phyloP scores from a whole-genome alignment of 208 protist genomes.

The Leishmania major region DNA sequence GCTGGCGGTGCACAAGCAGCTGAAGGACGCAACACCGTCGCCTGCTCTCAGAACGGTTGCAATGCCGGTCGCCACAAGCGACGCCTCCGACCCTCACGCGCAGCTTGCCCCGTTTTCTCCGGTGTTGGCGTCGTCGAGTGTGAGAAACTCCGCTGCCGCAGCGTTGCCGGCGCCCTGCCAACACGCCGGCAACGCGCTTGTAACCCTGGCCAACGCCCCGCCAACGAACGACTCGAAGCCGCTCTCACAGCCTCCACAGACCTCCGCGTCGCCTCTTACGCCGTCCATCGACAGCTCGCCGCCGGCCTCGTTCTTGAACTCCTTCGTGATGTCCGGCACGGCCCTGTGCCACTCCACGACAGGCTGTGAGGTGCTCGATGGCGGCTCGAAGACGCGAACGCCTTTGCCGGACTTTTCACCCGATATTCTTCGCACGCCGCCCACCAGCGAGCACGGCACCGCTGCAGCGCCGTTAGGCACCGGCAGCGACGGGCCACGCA shows the following conservation, averaged over 20 bases:
- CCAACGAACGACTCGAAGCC: not conserved
- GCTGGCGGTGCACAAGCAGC: not conserved
- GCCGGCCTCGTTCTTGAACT: not conserved
- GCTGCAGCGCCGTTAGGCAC: not conserved
- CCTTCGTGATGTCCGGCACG: not conserved
- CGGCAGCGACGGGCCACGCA: not conserved
- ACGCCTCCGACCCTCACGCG: too few species aligned
- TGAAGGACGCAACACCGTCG: not conserved
- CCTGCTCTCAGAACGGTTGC: not conserved
- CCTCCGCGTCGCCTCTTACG: not conserved
- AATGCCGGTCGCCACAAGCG: not conserved
- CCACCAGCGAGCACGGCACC: constrained; percentile 8
- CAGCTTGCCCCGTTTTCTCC: not conserved
- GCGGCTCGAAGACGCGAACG: constrained; percentile 1
- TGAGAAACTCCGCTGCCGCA: not conserved
- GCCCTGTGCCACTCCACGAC: not conserved
- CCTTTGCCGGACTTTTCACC: constrained; percentile 26
- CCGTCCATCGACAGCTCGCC: constrained; percentile 1
- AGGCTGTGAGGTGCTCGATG: not conserved
- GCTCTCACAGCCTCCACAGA: not conserved
- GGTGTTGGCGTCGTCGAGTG: not conserved
- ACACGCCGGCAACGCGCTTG: not conserved
- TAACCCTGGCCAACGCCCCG: not conserved
- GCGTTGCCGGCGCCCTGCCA: not conserved
- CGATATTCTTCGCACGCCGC: constrained; percentile 26